Evolutionary conservation across 306 rosid species (phyloP).

Genomic region (Acacia acuminata): DNA sequence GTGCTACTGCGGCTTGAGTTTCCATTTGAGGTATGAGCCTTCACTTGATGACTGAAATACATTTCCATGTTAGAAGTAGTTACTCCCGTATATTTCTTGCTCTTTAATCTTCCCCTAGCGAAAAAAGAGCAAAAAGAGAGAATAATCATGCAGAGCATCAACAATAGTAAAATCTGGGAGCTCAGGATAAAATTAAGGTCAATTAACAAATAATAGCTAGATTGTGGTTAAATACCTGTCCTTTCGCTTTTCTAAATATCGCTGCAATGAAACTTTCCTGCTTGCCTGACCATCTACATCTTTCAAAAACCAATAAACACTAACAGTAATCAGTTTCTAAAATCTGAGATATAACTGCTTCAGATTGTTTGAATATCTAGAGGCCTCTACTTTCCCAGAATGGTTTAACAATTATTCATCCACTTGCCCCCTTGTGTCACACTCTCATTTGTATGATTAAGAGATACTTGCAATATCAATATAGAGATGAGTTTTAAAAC

Average conservation of each 20-base stretch:
- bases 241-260: slow-evolving; percentile 86
- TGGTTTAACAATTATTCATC: neutral
- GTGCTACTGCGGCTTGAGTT: slow-evolving; percentile 77
- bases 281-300: slow-evolving; percentile 89
- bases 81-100: slow-evolving; percentile 60
- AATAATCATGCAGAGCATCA: slow-evolving; percentile 35
- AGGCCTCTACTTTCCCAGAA: neutral
- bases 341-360: slow-evolving; percentile 23
- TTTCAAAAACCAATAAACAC: slow-evolving; percentile 44
- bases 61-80: slow-evolving; percentile 70
- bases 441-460: neutral
- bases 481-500: neutral
- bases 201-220: slow-evolving; percentile 32
- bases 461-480: slow-evolving; percentile 1
- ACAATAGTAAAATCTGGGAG: slow-evolving; percentile 24
- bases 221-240: slow-evolving; percentile 66
- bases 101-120: slow-evolving; percentile 80
- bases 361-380: slow-evolving; percentile 6
- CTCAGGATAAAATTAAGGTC: slow-evolving; percentile 24
- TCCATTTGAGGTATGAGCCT: slow-evolving; percentile 64
- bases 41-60: slow-evolving; percentile 68
- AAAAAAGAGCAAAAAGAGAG: slow-evolving; percentile 44
- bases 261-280: slow-evolving; percentile 79
- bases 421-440: neutral
- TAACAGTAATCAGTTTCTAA: slow-evolving; percentile 18